Percentiles rank a stretch among this genome's conserved stretches.
Evolutionary conservation across 1,284 basidiomycete genomes (phyloP).

Genomic region (Ceratobasidium sp.): DNA sequence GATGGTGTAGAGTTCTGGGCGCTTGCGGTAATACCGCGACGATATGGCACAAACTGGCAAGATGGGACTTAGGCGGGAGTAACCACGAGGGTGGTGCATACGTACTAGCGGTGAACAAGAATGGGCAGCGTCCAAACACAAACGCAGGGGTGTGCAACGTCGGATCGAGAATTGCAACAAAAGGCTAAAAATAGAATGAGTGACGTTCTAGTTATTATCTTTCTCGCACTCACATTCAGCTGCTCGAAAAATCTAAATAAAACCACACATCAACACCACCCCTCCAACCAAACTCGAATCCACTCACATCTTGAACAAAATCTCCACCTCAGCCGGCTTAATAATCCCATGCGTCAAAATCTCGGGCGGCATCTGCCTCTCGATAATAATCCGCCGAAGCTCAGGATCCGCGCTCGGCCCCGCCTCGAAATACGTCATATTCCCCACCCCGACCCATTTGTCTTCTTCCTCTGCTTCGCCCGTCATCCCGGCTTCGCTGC

Average conservation of each 20-base stretch:
- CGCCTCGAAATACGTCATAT: conserved; percentile 77
- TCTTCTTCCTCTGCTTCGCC: conserved; percentile 68
- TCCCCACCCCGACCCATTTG: conserved; percentile 72
- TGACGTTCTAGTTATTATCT: conserved; percentile 5
- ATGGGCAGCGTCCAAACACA: conserved; percentile 82
- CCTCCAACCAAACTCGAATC: conserved; percentile 2
- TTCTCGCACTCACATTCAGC: conserved; percentile 69
- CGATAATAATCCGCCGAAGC: conserved; percentile 79
- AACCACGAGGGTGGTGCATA: conserved; percentile 51
- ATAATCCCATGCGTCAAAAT: conserved; percentile 85
- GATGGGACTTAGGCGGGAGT: background rate
- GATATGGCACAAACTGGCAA: conserved; percentile 80
- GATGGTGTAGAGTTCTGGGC: conserved; percentile 83
- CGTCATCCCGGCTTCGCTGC: conserved; percentile 59
- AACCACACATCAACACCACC: conserved; percentile 51
- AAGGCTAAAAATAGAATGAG: conserved; percentile 64
- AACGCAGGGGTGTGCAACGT: conserved; percentile 76
- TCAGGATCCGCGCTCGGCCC: conserved; percentile 78
- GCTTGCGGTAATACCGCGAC: conserved; percentile 78
- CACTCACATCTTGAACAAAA: conserved; percentile 84
- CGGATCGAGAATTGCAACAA: conserved; percentile 79
- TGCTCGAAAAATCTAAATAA: conserved; percentile 76
- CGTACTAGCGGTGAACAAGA: conserved; percentile 84
- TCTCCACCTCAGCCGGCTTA: conserved; percentile 82
- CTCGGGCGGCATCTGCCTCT: conserved; percentile 83